Percentiles rank a stretch among this genome's conserved stretches.
Conservation (phyloP, 129 eudicot species). For the Arctium minus region DNA sequence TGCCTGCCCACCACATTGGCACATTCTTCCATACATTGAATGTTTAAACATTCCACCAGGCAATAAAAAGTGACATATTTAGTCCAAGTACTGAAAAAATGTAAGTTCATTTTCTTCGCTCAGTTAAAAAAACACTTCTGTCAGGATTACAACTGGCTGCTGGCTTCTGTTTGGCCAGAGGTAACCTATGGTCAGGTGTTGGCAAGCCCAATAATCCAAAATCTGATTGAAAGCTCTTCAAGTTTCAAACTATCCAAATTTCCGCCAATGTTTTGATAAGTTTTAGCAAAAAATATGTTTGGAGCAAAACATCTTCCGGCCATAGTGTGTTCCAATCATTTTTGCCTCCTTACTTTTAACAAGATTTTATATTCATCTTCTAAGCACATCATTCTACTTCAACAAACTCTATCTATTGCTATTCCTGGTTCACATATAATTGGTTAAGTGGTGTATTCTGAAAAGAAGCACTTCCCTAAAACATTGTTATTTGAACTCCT, state of each 20-base stretch:
- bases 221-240: no score
- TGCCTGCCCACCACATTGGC: no score
- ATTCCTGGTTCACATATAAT: background rate
- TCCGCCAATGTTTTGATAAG: background rate
- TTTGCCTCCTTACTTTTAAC: background rate
- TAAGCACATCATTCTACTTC: background rate
- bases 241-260: background rate
- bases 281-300: background rate
- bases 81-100: no score
- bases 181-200: no score
- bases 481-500: background rate
- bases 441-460: background rate
- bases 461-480: background rate
- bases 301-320: background rate
- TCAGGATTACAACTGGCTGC: no score
- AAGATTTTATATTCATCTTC: background rate
- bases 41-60: no score
- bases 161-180: no score
- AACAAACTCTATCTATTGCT: background rate
- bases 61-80: no score
- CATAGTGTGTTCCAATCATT: background rate
- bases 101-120: no score
- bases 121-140: no score
- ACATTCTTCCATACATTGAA: no score
- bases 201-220: no score